Evolutionary conservation across 305 asterid genomes (phyloP), one percentile per base, ranked within the genome.

Genomic region (Fraxinus platypoda): DNA sequence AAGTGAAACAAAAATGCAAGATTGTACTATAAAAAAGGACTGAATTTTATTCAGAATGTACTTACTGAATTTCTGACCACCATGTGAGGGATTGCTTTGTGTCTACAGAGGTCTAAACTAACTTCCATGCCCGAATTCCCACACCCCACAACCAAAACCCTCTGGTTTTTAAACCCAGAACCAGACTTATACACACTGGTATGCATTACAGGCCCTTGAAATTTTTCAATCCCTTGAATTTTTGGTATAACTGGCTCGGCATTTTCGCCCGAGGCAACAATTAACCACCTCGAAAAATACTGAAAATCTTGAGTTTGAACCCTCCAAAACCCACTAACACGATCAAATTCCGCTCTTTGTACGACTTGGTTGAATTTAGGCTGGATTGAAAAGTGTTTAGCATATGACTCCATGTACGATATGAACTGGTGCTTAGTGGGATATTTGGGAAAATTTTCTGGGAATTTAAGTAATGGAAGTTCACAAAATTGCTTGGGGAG

Each of bases 81-180:
- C 91, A 95, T 89, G 86, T 85, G 87, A 54, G 98, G 96, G 15
- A 0, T 80, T 2, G 98, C 98, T 78, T 91, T 84, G 34, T 89
- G 81, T 35, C 92, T 82, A n/a, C 97, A 93, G 38, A 95, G 93
- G 85, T 95, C 99, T 3, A 95, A 87, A 76, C 97, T 88, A 68
- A 95, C 98, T 85, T 95, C 99, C 99, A 95, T 95, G 3, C 99
- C 99, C 5, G 99, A 95, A 86, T 95, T 95, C 0, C 99, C 99
- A 78, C 98, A 95, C 0, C 99, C 99, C 6, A 95, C 86, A 0
- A 95, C 97, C 34, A 95, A 66, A 57, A 95, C 97, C 59, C 82
- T 89, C 12, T 87, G 88, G 2, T 87, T 87, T 2, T n/a, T 8
- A 66, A 90, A 95, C 78, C 83, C 93, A 4, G 88, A 85, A 46